Percentiles rank a stretch among this genome's conserved stretches.
Evolutionary conservation across 2,329 filamentous ascomycete species (phyloP).

Genomic region (Xylaria sp.): DNA sequence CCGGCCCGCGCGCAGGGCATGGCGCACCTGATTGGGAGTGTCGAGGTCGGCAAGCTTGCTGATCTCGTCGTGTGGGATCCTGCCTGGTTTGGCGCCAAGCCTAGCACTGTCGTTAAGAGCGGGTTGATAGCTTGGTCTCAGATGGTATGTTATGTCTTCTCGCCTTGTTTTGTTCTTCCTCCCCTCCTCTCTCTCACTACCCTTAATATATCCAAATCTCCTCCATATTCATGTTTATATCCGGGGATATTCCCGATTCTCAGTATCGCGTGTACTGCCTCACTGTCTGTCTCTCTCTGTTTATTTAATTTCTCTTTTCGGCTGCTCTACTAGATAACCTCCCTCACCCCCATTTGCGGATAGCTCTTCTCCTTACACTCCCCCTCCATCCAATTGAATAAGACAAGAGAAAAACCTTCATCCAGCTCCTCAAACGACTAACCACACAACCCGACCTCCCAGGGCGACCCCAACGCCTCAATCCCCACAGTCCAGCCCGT

Average conservation of each 20-base stretch:
- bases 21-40: constrained; percentile 83
- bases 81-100: constrained; percentile 88
- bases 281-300: no score
- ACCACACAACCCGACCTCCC: background rate
- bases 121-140: constrained; percentile 84
- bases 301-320: no score
- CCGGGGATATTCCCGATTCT: no score
- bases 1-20: constrained; percentile 92
- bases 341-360: background rate
- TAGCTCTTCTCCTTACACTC: no score
- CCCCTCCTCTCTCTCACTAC: background rate
- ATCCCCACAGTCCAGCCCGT: constrained; percentile 91
- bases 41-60: constrained; percentile 90
- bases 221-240: no score
- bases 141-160: constrained; percentile 74
- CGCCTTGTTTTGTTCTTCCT: constrained; percentile 11
- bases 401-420: no score
- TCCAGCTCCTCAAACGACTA: background rate
- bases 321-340: background rate
- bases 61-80: constrained; percentile 91
- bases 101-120: constrained; percentile 82
- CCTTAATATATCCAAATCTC: no score
- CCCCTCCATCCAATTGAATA: no score
- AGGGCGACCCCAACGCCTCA: constrained; percentile 83
- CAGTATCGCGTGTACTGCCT: no score